Base-by-base conservation (phyloP, 2,329 filamentous ascomycete species). In the Drechslerella coelobrocha region DNA sequence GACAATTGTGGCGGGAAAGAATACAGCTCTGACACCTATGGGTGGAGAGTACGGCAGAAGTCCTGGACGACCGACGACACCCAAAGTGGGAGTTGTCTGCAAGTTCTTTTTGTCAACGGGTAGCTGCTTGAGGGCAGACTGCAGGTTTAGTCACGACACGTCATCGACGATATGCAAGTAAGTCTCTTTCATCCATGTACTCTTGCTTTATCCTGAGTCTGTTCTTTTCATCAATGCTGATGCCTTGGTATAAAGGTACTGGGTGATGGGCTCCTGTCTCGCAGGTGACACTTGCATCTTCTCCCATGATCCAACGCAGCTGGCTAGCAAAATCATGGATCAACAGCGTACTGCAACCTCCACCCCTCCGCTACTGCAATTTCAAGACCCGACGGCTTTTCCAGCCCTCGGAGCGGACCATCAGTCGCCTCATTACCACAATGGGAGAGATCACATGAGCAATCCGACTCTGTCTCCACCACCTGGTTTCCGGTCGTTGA, bases 31-130 rank as follows among this genome's bases (percentile, higher is more conserved):
- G 82, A 21, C 79, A 71, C 74, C 81, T 75, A 77, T 81, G 26
- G 76, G 75, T 23, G 78, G 81, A 37, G 77, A 80, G 31, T 80
- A 82, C 59, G 79, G 81, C 19, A 77, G 81, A 19, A 80, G 82
- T 12, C 80, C 83, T 19, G 79, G 81, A 45, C 85, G 92, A 34
- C 90, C 92, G 14, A 82, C 85, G 7, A 96, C 92, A 0, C 92
- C 93, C 1, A 93, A 92, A 78, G 91, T 89, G 73, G 89, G 91
- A 24, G 89, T 97, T 39, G 90, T 97, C 43, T 99, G 94, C 85
- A 96, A 96, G 80, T 99, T 97, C 79, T 97, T 92, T 83, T 83
- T 99, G 73, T 93, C 92, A 8, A 95, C 90, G 6, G 94, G 94
- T n/a, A 90, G 94, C 79, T 99, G 94, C 78, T 87, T 97, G 57